phyloP scores from a whole-genome alignment of 1,139 yeast species.

The Saccharomyces hybrid region DNA sequence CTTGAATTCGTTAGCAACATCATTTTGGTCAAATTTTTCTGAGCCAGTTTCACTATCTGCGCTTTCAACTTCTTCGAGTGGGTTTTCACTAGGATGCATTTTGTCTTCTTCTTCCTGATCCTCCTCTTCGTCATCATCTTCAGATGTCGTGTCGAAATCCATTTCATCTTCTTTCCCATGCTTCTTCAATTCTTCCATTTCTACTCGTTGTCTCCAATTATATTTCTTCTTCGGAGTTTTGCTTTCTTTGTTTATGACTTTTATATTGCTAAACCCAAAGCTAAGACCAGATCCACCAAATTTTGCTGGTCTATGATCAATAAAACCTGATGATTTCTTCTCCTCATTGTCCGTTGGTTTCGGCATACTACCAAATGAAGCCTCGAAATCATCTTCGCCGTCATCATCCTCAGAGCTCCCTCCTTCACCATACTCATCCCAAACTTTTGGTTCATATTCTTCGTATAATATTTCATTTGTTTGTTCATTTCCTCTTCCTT shows the following conservation, averaged over 20 bases:
- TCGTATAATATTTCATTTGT: conserved; percentile 64
- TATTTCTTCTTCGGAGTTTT: conserved; percentile 42
- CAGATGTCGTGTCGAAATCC: conserved; percentile 38
- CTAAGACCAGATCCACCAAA: conserved; percentile 58
- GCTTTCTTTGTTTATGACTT: conserved; percentile 40
- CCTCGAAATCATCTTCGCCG: conserved; percentile 25
- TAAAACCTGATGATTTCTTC: conserved; percentile 33
- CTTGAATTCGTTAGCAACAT: conserved; percentile 41
- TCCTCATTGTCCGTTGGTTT: conserved; percentile 10
- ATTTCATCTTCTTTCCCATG: conserved; percentile 37
- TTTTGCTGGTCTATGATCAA: conserved; percentile 64
- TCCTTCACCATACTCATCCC: conserved; percentile 36
- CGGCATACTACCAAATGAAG: conserved; percentile 26
- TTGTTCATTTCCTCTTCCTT: conserved; percentile 64
- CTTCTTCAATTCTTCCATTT: conserved; percentile 39
- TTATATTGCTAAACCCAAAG: conserved; percentile 54
- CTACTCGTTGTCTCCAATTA: conserved; percentile 53
- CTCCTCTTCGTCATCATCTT: conserved; percentile 24
- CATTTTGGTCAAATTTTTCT: conserved; percentile 14
- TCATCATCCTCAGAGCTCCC: conserved; percentile 16
- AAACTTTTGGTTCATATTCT: conserved; percentile 56
- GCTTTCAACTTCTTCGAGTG: conserved; percentile 12
- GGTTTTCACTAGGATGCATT: background rate
- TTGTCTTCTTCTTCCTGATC: conserved; percentile 19
- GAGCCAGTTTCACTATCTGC: conserved; percentile 15